A percentile compares a stretch with the other conserved stretches of the same genome.
phyloP scores from a whole-genome alignment of 805 yeast species.

The Wickerhamiella lipophila region DNA sequence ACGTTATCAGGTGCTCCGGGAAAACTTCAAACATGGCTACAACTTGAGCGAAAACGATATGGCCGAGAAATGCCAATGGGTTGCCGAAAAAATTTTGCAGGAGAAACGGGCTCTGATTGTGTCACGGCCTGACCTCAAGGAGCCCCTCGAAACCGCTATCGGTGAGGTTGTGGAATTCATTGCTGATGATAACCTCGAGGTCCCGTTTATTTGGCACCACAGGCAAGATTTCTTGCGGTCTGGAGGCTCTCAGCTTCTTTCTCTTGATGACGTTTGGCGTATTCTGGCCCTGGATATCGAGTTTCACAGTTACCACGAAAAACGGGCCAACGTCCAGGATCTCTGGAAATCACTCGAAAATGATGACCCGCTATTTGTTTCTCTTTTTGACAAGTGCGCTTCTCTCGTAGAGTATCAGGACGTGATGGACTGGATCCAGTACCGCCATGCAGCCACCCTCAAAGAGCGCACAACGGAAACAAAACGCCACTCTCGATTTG shows the following conservation, averaged over 20 bases:
- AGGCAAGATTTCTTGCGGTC: slow-evolving; percentile 72
- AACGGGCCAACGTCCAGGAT: slow-evolving; percentile 49
- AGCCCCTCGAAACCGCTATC: slow-evolving; percentile 51
- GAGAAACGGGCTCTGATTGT: slow-evolving; percentile 41
- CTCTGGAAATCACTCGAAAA: slow-evolving; percentile 40
- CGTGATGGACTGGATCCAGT: slow-evolving; percentile 67
- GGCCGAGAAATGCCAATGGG: slow-evolving; percentile 65
- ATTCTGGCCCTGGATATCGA: slow-evolving; percentile 77
- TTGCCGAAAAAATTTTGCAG: slow-evolving; percentile 46
- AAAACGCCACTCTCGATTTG: slow-evolving; percentile 32
- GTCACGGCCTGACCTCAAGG: slow-evolving; percentile 27
- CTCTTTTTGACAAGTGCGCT: slow-evolving; percentile 42
- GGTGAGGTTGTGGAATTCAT: slow-evolving; percentile 58
- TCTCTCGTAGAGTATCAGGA: slow-evolving; percentile 77
- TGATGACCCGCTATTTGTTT: slow-evolving; percentile 30
- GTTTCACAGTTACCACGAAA: slow-evolving; percentile 71
- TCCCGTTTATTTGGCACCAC: slow-evolving; percentile 90
- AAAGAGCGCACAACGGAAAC: slow-evolving; percentile 35
- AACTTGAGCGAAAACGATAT: slow-evolving; percentile 54
- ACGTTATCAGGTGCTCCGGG: slow-evolving; percentile 69
- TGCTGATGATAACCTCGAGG: slow-evolving; percentile 69
- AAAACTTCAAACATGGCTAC: slow-evolving; percentile 53
- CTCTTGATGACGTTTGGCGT: slow-evolving; percentile 86
- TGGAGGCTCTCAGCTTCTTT: slow-evolving; percentile 22
- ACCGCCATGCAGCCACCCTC: slow-evolving; percentile 49